Base-by-base conservation (phyloP, 2,329 filamentous ascomycete genomes). In the Fusarium illudens region DNA sequence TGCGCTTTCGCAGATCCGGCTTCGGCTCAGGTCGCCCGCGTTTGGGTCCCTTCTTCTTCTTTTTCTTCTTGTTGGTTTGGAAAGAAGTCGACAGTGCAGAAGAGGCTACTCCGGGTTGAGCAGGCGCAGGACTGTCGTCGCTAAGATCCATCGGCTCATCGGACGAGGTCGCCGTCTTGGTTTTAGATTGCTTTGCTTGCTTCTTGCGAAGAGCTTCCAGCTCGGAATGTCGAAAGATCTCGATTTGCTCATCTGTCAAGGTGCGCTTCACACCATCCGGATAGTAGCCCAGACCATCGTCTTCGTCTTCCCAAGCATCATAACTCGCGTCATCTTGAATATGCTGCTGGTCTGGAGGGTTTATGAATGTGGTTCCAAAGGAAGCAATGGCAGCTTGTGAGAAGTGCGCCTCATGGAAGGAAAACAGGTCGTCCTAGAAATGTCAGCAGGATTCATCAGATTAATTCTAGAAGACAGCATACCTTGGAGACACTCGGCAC, bases 151-250 rank as follows among this genome's bases (percentile, higher is more conserved):
- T 67, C 6, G 57, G 30, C 19, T 74, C 71, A 36, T 69, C 58
- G 7, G 67, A 62, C 12, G 67, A 53, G 15, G 51, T 42, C 13
- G 34, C 42, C 42, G 37, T 42, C 37, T 61, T 66, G 12, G 37
- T 15, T 17, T 34, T 22, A 1, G 51, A 19, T 17, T 73, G 77
- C 60, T 77, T 82, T 39, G 79, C 78, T 52, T 79, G 76, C 62
- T 84, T 82, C 65, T 87, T 87, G 25, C 92, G 82, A 36, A 97
- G 81, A 12, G 87, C 80, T 74, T 96, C 90, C 20, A 97, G 86
- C 78, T 98, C 95, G 3, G 92, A 95, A 75, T 96, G 93, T 64
- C 94, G 87, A 77, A 97, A 97, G 64, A 97, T 95, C 55, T 88
- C 88, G 71, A 97, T 93, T 81, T 97, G 92, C 71, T 94, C 92